Conservation (phyloP, 176 grass and related monocot genomes). For the Oryza glaberrima region DNA sequence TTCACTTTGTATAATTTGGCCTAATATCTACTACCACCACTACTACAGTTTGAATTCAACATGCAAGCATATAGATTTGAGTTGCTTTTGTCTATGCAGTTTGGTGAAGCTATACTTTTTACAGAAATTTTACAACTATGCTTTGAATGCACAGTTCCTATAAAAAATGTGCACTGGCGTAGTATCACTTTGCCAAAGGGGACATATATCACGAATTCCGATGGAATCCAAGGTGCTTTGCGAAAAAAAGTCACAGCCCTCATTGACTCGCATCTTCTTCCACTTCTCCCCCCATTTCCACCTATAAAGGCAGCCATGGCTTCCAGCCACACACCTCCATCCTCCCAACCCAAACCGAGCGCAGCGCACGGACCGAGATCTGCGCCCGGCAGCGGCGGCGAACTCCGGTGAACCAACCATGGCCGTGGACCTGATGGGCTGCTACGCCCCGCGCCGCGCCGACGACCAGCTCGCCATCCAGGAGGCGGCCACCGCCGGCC, state of each 20-base stretch:
- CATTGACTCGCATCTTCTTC: slow-evolving; percentile 55
- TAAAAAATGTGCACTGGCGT: background rate
- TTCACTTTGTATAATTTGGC: background rate
- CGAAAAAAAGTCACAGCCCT: background rate
- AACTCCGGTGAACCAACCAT: slow-evolving; percentile 39
- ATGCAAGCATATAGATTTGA: background rate
- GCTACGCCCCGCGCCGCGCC: slow-evolving; percentile 55
- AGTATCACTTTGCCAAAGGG: background rate
- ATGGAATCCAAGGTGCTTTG: background rate
- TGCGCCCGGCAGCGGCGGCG: background rate
- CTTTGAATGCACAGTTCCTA: background rate
- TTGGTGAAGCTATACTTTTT: background rate
- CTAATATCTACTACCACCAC: background rate
- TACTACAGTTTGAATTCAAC: background rate
- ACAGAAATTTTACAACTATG: background rate
- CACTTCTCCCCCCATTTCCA: slow-evolving; percentile 41
- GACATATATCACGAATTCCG: background rate
- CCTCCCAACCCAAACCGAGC: background rate
- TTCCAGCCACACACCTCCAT: slow-evolving; percentile 8
- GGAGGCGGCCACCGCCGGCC: slow-evolving; percentile 75
- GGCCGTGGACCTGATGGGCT: slow-evolving; percentile 77
- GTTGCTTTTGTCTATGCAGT: background rate
- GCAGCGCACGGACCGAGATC: slow-evolving; percentile 31
- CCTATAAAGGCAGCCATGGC: slow-evolving; percentile 48
- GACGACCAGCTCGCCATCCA: slow-evolving; percentile 82